Evolutionary conservation across 768 basidiomycete genomes (phyloP).

Genomic region (Pisolithus tinctorius): DNA sequence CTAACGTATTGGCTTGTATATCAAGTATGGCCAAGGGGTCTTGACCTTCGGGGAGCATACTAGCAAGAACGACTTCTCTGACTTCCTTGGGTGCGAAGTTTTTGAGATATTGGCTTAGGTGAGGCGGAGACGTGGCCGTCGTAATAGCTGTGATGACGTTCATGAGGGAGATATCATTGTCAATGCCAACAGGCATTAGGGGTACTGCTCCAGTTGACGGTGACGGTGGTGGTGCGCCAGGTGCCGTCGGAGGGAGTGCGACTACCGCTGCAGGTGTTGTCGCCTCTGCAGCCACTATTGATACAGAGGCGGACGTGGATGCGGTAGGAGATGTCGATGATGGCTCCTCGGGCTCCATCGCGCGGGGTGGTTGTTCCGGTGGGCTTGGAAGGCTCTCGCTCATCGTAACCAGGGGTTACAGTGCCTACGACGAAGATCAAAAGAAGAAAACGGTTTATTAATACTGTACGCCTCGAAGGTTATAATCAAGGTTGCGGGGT

Average conservation of each 20-base stretch:
- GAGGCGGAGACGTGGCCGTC: constrained; percentile 28
- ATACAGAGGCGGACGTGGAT: background rate
- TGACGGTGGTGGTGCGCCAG: background rate
- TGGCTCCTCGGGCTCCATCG: constrained; percentile 11
- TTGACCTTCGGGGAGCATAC: constrained; percentile 48
- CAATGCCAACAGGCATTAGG: constrained; percentile 1
- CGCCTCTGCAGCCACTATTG: background rate
- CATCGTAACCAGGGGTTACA: constrained; percentile 8
- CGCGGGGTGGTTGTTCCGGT: constrained; percentile 11
- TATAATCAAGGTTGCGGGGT: too few relatives aligned
- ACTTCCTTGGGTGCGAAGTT: constrained; percentile 48
- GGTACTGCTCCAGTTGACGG: background rate
- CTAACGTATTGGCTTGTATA: constrained; percentile 51
- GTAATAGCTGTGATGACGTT: constrained; percentile 42
- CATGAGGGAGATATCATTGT: constrained; percentile 27
- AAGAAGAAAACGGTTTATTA: too few relatives aligned
- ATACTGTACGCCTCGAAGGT: too few relatives aligned
- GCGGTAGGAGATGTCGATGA: constrained; percentile 5
- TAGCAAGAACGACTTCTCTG: constrained; percentile 49
- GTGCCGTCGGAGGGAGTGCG: too few relatives aligned
- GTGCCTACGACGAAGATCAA: too few relatives aligned
- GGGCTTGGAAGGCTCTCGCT: constrained; percentile 22
- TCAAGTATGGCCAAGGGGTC: constrained; percentile 64
- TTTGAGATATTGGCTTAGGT: constrained; percentile 40
- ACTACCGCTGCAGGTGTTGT: too few relatives aligned